These are phyloP conservation scores for Blastosporella zonata DNA, from an alignment of 1,284 basidiomycete genomes.

Conservation along the genomic window DNA sequence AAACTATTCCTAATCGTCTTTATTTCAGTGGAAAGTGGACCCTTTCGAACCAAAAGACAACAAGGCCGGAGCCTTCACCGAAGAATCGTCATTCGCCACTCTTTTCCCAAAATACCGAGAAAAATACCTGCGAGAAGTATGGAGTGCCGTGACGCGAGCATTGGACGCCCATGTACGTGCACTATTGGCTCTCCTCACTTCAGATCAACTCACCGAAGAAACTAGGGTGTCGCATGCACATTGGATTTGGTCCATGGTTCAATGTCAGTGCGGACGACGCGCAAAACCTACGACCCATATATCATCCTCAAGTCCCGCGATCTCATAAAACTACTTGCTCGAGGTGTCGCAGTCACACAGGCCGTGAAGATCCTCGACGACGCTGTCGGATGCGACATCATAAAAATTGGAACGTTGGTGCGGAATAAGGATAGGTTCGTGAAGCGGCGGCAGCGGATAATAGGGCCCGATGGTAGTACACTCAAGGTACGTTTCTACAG, in stretches of 20 bases:
- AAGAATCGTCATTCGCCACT: constrained; percentile 97
- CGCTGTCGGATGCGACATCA: constrained; percentile 91
- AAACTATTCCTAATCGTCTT: constrained; percentile 1
- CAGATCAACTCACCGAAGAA: not conserved
- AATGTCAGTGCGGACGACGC: constrained; percentile 96
- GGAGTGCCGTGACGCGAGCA: constrained; percentile 89
- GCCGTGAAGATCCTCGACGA: constrained; percentile 93
- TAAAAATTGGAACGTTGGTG: constrained; percentile 94
- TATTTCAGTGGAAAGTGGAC: constrained; percentile 82
- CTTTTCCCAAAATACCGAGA: constrained; percentile 99
- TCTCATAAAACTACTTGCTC: constrained; percentile 91
- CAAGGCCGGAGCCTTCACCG: constrained; percentile 80
- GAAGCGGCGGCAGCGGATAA: constrained; percentile 93
- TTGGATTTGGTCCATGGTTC: constrained; percentile 95
- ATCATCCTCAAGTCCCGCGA: constrained; percentile 95
- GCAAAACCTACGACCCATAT: constrained; percentile 97
- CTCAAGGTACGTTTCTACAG: constrained; percentile 68
- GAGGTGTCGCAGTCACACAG: constrained; percentile 83
- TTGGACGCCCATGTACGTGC: constrained; percentile 77
- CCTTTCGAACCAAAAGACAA: constrained; percentile 76
- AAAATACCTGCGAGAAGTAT: constrained; percentile 92
- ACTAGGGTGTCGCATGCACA: constrained; percentile 84
- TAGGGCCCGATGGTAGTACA: constrained; percentile 95
- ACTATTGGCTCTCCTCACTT: not conserved
- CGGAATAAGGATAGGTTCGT: constrained; percentile 98